Conservation (phyloP, 2,329 filamentous ascomycete species). For the Hymenoscyphus occultus region DNA sequence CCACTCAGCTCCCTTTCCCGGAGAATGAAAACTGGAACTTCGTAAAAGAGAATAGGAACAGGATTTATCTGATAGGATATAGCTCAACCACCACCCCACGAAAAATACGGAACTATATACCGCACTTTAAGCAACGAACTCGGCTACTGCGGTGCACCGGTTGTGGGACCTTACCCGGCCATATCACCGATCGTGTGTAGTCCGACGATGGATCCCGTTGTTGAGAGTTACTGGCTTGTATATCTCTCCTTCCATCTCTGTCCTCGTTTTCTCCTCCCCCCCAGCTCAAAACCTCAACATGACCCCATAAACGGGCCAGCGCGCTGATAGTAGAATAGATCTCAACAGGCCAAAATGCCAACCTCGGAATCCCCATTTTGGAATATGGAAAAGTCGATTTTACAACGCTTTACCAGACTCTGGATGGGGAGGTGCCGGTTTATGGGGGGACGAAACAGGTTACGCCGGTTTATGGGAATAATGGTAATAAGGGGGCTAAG, state of each 20-base stretch:
- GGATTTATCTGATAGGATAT: too few species aligned
- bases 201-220: neutral
- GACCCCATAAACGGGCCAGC: too few species aligned
- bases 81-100: neutral
- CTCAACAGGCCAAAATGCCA: neutral
- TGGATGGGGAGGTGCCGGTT: neutral
- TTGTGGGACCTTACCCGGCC: neutral
- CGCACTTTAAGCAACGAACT: neutral
- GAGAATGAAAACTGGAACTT: too few species aligned
- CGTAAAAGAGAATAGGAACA: neutral
- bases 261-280: too few species aligned
- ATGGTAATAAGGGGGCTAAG: neutral
- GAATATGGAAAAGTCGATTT: neutral
- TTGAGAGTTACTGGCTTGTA: neutral
- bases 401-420: neutral
- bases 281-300: too few species aligned
- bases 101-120: neutral
- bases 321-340: neutral
- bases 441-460: neutral
- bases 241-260: neutral
- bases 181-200: neutral
- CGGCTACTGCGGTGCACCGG: neutral
- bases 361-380: neutral
- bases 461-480: neutral
- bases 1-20: too few species aligned